Conservation (phyloP, 768 basidiomycete species). For the Russula earlei region DNA sequence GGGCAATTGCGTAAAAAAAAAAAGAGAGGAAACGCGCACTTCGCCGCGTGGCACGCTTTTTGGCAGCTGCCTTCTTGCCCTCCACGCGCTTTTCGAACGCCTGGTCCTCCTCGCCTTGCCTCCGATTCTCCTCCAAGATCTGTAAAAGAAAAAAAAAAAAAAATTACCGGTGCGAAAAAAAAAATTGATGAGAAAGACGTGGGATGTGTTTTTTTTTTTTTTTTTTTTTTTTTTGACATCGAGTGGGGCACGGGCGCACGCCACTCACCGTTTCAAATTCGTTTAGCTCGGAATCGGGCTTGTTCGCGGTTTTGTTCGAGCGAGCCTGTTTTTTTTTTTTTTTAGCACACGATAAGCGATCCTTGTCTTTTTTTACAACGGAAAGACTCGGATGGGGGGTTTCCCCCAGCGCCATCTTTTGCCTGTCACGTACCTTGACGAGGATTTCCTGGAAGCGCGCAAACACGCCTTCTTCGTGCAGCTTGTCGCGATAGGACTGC, state of each 20-base stretch:
- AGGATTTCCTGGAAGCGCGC: slow-evolving; percentile 82
- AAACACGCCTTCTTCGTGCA: slow-evolving; percentile 81
- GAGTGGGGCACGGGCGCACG: too few species aligned
- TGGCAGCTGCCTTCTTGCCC: slow-evolving; percentile 73
- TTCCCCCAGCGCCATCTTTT: too few species aligned
- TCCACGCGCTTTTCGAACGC: slow-evolving; percentile 81
- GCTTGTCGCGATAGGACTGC: slow-evolving; percentile 90
- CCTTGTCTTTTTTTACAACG: not conserved
- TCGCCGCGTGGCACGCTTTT: slow-evolving; percentile 50
- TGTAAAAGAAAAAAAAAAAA: slow-evolving; percentile 25
- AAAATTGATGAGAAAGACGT: too few species aligned
- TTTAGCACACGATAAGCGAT: not conserved
- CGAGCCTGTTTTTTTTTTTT: slow-evolving; percentile 45
- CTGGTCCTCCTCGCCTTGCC: slow-evolving; percentile 86
- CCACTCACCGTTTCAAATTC: slow-evolving; percentile 78
- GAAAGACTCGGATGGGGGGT: too few species aligned
- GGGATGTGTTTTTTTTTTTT: too few species aligned
- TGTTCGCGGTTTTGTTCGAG: slow-evolving; percentile 84
- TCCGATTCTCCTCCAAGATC: slow-evolving; percentile 77
- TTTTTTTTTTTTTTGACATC: too few species aligned
- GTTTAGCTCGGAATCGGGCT: slow-evolving; percentile 86
- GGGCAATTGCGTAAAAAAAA: not conserved
- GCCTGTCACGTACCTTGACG: slow-evolving; percentile 46
- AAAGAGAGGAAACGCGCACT: slow-evolving; percentile 25
- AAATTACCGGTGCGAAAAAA: too few species aligned